These are phyloP conservation scores for Metschnikowia picachoensis DNA, from an alignment of 805 yeast genomes.

Conservation along the genomic window DNA sequence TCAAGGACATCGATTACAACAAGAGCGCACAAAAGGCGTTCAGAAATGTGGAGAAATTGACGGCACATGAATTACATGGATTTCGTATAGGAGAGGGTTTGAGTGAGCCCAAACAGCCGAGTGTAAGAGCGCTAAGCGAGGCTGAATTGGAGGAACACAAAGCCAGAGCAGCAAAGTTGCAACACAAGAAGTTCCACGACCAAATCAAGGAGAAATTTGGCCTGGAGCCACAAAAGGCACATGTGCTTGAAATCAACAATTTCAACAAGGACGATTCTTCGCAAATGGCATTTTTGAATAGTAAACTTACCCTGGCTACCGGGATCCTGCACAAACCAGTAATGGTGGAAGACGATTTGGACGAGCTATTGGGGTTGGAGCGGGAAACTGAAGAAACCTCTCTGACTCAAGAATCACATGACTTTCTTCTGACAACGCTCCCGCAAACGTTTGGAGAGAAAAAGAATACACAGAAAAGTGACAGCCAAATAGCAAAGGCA, in stretches of 20 bases:
- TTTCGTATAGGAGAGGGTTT: constrained; percentile 29
- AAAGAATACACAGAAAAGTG: neutral
- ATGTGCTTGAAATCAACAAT: constrained; percentile 36
- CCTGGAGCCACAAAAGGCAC: constrained; percentile 5
- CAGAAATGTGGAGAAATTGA: constrained; percentile 22
- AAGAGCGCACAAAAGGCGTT: constrained; percentile 17
- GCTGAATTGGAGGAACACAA: constrained; percentile 27
- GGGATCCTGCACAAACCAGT: neutral
- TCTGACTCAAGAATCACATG: neutral
- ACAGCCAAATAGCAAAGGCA: neutral
- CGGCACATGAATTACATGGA: constrained; percentile 31
- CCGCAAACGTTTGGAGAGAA: neutral
- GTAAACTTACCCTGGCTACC: constrained; percentile 14
- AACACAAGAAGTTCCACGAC: constrained; percentile 26
- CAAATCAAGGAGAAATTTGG: constrained; percentile 30
- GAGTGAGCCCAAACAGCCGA: neutral
- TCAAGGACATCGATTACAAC: constrained; percentile 29
- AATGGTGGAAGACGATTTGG: constrained; percentile 11
- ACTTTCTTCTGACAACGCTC: constrained; percentile 6
- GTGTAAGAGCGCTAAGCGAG: constrained; percentile 20
- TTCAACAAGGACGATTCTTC: constrained; percentile 21
- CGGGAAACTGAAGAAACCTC: neutral
- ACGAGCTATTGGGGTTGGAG: constrained; percentile 9
- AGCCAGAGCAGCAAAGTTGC: constrained; percentile 21
- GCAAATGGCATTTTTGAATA: constrained; percentile 25